Percentiles rank a stretch among this genome's conserved stretches.
Conservation (phyloP, 2,329 filamentous ascomycete genomes). For the Xylariaceae sp. region DNA sequence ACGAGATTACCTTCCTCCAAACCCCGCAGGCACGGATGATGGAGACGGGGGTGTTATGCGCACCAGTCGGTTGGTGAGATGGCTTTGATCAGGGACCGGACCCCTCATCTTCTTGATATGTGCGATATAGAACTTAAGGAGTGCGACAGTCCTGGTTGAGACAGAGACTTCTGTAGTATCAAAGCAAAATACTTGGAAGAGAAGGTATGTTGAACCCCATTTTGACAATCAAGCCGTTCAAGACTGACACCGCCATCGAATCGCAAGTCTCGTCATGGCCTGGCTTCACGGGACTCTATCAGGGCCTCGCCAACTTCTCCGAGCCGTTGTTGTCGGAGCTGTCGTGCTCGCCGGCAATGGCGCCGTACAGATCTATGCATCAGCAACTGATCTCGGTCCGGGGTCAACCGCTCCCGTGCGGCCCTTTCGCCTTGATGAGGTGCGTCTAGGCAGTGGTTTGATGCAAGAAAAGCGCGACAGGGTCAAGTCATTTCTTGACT, state of each 20-base stretch:
- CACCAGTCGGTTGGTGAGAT: conserved; percentile 7
- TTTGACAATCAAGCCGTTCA: background rate
- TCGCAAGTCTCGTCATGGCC: conserved; percentile 8
- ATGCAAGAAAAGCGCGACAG: conserved; percentile 33
- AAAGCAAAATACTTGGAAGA: background rate
- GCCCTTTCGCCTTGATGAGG: conserved; percentile 32
- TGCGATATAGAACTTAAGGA: background rate
- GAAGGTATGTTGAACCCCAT: background rate
- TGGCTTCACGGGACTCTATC: conserved; percentile 6
- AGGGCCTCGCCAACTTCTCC: conserved; percentile 16
- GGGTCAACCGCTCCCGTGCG: conserved; percentile 31
- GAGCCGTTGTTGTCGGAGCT: conserved; percentile 11
- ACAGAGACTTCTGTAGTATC: background rate
- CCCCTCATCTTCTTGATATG: conserved; percentile 6
- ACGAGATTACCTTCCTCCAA: background rate
- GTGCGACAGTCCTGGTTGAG: background rate
- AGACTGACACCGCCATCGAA: background rate
- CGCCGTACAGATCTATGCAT: conserved; percentile 2
- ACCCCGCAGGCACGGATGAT: background rate
- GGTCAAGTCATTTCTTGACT: conserved; percentile 29
- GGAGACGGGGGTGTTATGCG: background rate
- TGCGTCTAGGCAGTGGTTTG: conserved; percentile 29
- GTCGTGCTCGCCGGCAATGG: conserved; percentile 12
- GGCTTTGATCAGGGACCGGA: background rate
- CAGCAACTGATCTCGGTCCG: conserved; percentile 25